Percentiles rank a stretch among this genome's conserved stretches.
These are phyloP conservation scores for Trametes maxima DNA, from an alignment of 768 basidiomycete species.

Conservation along the genomic window DNA sequence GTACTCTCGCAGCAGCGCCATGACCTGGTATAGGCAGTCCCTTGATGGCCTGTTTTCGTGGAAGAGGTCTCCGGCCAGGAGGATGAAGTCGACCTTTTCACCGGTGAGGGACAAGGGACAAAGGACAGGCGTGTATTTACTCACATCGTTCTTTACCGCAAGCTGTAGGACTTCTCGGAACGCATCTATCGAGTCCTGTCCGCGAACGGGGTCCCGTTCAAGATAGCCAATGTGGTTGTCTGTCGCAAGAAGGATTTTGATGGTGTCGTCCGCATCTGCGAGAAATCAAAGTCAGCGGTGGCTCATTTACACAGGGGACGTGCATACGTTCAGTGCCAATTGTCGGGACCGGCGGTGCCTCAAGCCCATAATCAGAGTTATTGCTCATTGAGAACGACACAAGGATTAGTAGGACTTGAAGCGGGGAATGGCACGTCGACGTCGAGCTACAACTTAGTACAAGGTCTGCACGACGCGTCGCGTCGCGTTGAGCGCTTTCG, in stretches of 20 bases:
- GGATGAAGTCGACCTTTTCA: constrained; percentile 87
- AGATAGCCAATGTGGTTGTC: constrained; percentile 96
- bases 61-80: constrained; percentile 95
- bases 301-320: not conserved
- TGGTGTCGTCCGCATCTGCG: constrained; percentile 64
- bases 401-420: not conserved
- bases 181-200: constrained; percentile 93
- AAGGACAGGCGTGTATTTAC: constrained; percentile 28
- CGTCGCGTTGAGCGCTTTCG: constrained; percentile 18
- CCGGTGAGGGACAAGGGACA: not conserved
- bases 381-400: constrained; percentile 10
- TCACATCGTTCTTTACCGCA: constrained; percentile 84
- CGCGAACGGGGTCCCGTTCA: constrained; percentile 92
- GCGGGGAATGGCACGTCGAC: not conserved
- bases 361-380: constrained; percentile 25
- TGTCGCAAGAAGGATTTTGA: constrained; percentile 87
- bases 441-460: too few species aligned
- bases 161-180: constrained; percentile 93
- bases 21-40: constrained; percentile 86
- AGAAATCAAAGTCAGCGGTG: not conserved
- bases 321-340: constrained; percentile 40
- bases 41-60: constrained; percentile 97
- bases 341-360: constrained; percentile 32
- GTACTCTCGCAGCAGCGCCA: constrained; percentile 88
- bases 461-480: constrained; percentile 21